Evolutionary conservation across 148 eudicot genomes (phyloP).

Genomic region (Heliamphora exappendiculata): DNA sequence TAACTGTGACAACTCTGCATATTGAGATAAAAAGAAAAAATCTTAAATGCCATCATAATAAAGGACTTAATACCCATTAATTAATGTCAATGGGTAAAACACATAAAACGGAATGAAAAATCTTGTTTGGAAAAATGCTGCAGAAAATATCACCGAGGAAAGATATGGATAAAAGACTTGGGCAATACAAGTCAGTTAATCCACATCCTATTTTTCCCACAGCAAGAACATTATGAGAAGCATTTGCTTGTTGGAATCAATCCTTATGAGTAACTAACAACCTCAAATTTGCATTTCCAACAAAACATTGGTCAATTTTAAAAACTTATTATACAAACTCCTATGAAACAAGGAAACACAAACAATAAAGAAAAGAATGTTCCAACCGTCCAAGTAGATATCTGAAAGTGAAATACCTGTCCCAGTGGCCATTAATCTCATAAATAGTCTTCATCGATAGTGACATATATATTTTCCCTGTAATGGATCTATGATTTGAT

Average conservation of each 20-base stretch:
- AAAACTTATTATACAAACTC: not conserved
- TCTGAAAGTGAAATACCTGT: conserved; percentile 37
- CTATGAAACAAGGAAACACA: not conserved
- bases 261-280: not conserved
- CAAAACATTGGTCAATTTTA: not conserved
- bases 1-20: conserved; percentile 46
- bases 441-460: conserved; percentile 38
- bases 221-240: not conserved
- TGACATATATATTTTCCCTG: conserved; percentile 48
- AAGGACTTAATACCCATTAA: not conserved
- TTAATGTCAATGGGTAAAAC: not conserved
- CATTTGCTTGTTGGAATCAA: not conserved
- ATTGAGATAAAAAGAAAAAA: not conserved
- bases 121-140: not conserved
- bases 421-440: conserved; percentile 77
- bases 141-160: not conserved
- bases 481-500: conserved; percentile 32
- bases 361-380: not conserved
- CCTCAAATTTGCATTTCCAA: not conserved
- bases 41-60: not conserved
- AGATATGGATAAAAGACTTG: not conserved
- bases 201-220: not conserved
- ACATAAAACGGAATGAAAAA: not conserved
- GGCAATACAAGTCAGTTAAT: not conserved
- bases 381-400: not conserved